phyloP scores from a whole-genome alignment of 2,329 filamentous ascomycete species.

The Alternaria atra region DNA sequence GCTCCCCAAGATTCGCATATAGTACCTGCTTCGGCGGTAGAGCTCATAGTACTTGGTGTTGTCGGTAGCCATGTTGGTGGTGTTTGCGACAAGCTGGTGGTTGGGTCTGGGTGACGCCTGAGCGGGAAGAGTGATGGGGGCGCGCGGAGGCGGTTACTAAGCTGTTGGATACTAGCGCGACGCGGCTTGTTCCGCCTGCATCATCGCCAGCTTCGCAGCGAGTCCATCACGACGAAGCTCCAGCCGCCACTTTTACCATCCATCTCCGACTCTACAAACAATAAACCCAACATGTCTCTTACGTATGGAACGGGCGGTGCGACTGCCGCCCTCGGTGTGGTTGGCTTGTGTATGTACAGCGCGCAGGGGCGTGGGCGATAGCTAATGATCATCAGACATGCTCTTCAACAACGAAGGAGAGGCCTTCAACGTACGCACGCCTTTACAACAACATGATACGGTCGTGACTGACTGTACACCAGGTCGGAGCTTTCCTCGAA shows the following conservation, averaged over 20 bases:
- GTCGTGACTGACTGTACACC: constrained; percentile 26
- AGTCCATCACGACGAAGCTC: constrained; percentile 40
- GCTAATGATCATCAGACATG: constrained; percentile 75
- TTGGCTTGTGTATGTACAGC: constrained; percentile 76
- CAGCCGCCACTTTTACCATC: constrained; percentile 35
- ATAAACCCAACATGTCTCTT: constrained; percentile 70
- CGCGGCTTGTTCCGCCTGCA: constrained; percentile 40
- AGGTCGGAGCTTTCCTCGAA: constrained; percentile 94
- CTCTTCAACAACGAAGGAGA: constrained; percentile 97
- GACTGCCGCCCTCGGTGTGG: constrained; percentile 72
- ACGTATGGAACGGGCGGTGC: constrained; percentile 74
- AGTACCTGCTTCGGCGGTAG: constrained; percentile 96
- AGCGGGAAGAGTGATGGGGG: constrained; percentile 5
- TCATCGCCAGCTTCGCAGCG: constrained; percentile 39
- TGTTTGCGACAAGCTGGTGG: constrained; percentile 20
- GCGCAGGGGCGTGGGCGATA: constrained; percentile 30
- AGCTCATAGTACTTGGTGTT: constrained; percentile 83
- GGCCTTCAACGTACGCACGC: constrained; percentile 84
- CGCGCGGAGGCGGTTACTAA: constrained; percentile 15
- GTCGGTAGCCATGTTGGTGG: constrained; percentile 48
- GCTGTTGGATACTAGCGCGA: constrained; percentile 19
- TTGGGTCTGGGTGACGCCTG: constrained; percentile 17
- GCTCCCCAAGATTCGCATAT: constrained; percentile 17
- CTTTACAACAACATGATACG: background rate
- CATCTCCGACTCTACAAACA: constrained; percentile 28